phyloP scores from a whole-genome alignment of 352 stramenopile genomes.

The Pythium apleroticum region DNA sequence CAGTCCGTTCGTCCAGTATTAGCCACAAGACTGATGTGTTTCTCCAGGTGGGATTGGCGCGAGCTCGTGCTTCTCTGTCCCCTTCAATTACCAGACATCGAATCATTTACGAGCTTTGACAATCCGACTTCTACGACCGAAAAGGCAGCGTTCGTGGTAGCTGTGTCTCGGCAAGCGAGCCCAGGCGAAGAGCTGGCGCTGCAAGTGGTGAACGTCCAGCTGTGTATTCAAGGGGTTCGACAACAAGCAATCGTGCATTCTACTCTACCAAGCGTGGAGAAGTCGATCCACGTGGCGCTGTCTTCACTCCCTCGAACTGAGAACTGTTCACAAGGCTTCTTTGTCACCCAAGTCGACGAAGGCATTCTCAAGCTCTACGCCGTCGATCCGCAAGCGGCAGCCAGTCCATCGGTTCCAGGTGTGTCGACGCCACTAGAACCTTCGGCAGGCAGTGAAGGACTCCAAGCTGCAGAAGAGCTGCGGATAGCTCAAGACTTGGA shows the following conservation, averaged over 20 bases:
- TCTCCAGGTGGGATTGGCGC: constrained; percentile 31
- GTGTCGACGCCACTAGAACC: background rate
- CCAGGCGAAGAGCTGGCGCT: background rate
- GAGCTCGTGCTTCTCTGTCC: constrained; percentile 14
- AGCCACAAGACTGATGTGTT: background rate
- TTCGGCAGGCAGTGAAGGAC: background rate
- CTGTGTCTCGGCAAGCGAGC: background rate
- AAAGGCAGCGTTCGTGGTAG: background rate
- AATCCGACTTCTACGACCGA: background rate
- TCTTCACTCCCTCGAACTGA: background rate
- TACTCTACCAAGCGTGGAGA: no score
- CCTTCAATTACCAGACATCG: background rate
- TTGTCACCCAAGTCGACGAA: constrained; percentile 1
- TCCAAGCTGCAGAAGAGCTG: constrained; percentile 3
- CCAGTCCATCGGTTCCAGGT: background rate
- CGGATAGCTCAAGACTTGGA: background rate
- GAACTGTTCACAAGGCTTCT: background rate
- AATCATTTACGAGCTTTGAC: constrained; percentile 1
- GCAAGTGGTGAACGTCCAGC: background rate
- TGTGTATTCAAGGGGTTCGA: background rate
- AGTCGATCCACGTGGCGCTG: background rate
- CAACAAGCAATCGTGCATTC: background rate
- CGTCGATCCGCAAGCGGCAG: background rate
- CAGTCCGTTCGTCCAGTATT: no score
- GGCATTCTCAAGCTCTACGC: background rate